Evolutionary conservation across 805 yeast species (phyloP), one percentile per base, ranked within the genome.

Genomic region (Hagleromyces aurorensis): DNA sequence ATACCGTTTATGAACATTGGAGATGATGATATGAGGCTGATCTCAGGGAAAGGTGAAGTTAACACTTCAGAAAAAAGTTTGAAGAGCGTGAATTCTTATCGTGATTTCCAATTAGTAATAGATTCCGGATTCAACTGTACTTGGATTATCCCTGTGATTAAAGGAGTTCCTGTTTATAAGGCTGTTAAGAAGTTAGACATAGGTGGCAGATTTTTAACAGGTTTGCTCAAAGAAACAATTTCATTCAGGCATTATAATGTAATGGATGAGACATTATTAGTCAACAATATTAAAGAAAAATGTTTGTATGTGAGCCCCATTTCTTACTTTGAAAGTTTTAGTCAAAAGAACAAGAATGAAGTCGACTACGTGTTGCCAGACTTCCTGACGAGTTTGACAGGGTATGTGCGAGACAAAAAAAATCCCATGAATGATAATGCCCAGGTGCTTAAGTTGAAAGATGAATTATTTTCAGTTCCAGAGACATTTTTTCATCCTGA

Each of bases 241-340:
- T 84, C 96, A 2, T 91, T 81, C 50, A 66, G 96, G 31, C 91
- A 91, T 60, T 91, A 87, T 54, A 89, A 91, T 48, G 86, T 91
- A 43, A 76, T 84, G 50, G 96, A 91, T 37, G 99, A 93, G 55
- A 78, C 94, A 0, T 64, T 81, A 3, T 59, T 91, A 26, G 77
- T 91, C 27, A 84, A 86, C 49, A 76, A 80, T 27, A 81, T 93
- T 41, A 91, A 91, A 48, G 96, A 87, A 48, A 64, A 70, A 20
- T 56, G 61, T 36, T 27, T 51, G 3, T 55, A 47, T 26, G 46
- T 55, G 32, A 47, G 36, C 61, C 89, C 20, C 69, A 83, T 53
- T 75, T 72, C 62, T 19, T 51, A 43, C 46, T 48, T 48, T 21
- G 54, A 50, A 19, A 48, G 55, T 28, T 50, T 55, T 19, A 48